These are phyloP conservation scores for Delonix regia DNA, from an alignment of 306 rosid species.

Conservation along the genomic window DNA sequence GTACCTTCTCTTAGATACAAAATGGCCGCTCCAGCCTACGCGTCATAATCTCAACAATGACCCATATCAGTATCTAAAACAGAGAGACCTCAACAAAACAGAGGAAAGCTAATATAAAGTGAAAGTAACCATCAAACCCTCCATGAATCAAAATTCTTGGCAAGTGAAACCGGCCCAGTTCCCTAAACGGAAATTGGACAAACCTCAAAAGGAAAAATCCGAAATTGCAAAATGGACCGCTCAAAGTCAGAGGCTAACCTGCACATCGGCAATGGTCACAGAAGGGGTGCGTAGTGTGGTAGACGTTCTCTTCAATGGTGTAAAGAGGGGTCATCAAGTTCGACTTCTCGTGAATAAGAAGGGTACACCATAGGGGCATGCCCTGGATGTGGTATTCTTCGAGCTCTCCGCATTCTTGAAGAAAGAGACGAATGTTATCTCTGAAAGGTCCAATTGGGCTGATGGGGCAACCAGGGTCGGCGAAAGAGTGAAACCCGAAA, in stretches of 20 bases:
- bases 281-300: slow-evolving; percentile 56
- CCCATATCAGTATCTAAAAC: slow-evolving; percentile 16
- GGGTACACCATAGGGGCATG: slow-evolving; percentile 73
- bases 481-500: slow-evolving; percentile 63
- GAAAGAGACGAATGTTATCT: slow-evolving; percentile 67
- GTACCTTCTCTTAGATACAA: slow-evolving; percentile 74
- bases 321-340: slow-evolving; percentile 70
- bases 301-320: slow-evolving; percentile 70
- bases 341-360: slow-evolving; percentile 63
- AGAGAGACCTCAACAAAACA: background rate
- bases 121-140: background rate
- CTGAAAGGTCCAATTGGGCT: slow-evolving; percentile 59
- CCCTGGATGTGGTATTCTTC: slow-evolving; percentile 60
- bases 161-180: slow-evolving; percentile 18
- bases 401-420: slow-evolving; percentile 65
- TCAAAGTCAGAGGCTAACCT: slow-evolving; percentile 43
- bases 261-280: slow-evolving; percentile 82
- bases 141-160: background rate
- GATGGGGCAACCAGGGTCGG: slow-evolving; percentile 60
- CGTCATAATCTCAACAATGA: slow-evolving; percentile 20
- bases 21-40: slow-evolving; percentile 92
- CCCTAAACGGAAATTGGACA: background rate
- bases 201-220: background rate
- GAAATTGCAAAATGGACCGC: background rate
- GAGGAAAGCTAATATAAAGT: background rate